Base-by-base conservation (phyloP, 2,329 filamentous ascomycete genomes). In the Ploettnerulaceae sp. region DNA sequence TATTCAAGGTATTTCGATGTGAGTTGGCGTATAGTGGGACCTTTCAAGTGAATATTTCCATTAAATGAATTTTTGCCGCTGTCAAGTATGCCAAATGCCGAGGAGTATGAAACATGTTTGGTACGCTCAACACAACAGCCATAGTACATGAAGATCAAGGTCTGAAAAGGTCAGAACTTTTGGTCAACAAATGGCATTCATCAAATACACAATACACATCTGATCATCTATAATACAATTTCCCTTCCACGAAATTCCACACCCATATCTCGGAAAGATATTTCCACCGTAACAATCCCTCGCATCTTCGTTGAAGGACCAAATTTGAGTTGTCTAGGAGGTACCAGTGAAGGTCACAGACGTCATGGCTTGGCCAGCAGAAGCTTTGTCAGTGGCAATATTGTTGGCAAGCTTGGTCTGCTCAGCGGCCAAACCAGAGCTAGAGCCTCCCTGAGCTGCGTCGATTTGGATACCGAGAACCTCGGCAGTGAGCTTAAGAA, bases 401-500 rank as follows among this genome's bases (percentile, higher is more conserved):
- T 79, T 79, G 60, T 71, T 77, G 35, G 73, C 59, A 20, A 79
- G 63, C 64, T 79, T 79, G 28, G 58, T 72, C 55, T 70, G 61
- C 64, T 78, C 73, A 4, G 64, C 63, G 0, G 62, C 71, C 4
- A 77, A 55, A 52, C 73, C 68, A 5, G 57, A 67, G 8, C 67
- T 58, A 41, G 47, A 42, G 12, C 69, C 46, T 17, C 76, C 76
- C 53, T 78, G 72, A 0, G 75, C 76, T 45, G 69, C 63, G 51
- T 78, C 65, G 26, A 73, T 68, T 60, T 71, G 64, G 7, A 79
- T 70, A 54, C 70, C 66, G 22, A 78, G 61, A 24, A 76, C 65
- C 41, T 72, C 72, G 21, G 74, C 72, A 29, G 70, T 71, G 52
- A 79, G 66, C 66, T 80, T 79, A 42, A 79, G 63, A 12, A 79